Percentiles rank a stretch among this genome's conserved stretches.
Evolutionary conservation across 2,329 filamentous ascomycete species (phyloP).

Genomic region (Ceratocystis diversiconidia): DNA sequence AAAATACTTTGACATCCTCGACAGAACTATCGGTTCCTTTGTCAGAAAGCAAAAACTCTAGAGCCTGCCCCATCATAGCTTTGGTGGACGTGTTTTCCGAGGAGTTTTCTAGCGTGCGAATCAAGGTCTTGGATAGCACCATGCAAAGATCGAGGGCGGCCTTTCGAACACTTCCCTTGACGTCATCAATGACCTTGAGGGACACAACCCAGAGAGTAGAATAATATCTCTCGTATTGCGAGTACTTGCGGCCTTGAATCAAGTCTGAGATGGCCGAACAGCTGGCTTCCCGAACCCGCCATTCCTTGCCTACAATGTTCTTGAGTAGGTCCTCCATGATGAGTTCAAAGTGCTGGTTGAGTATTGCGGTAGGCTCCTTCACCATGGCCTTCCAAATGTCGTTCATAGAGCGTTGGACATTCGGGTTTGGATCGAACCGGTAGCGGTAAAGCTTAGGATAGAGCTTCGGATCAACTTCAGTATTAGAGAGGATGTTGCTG

Average conservation of each 20-base stretch:
- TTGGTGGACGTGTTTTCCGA: slow-evolving; percentile 54
- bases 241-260: slow-evolving; percentile 50
- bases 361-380: slow-evolving; percentile 63
- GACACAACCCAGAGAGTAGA: slow-evolving; percentile 71
- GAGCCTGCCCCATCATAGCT: slow-evolving; percentile 69
- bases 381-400: slow-evolving; percentile 96
- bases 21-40: slow-evolving; percentile 88
- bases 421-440: slow-evolving; percentile 84
- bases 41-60: slow-evolving; percentile 81
- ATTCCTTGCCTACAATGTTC: slow-evolving; percentile 79
- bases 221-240: slow-evolving; percentile 71
- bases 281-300: slow-evolving; percentile 83
- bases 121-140: slow-evolving; percentile 68
- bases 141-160: slow-evolving; percentile 74
- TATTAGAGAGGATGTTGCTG: slow-evolving; percentile 80
- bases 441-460: slow-evolving; percentile 93
- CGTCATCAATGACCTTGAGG: slow-evolving; percentile 88
- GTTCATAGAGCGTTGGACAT: slow-evolving; percentile 90
- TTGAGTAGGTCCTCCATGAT: slow-evolving; percentile 80
- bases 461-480: slow-evolving; percentile 76
- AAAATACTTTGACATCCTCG: slow-evolving; percentile 73
- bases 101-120: slow-evolving; percentile 71
- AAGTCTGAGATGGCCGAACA: slow-evolving; percentile 82
- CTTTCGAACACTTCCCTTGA: slow-evolving; percentile 75
- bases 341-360: slow-evolving; percentile 70